Percentiles rank a stretch among this genome's conserved stretches.
phyloP scores from a whole-genome alignment of 371 early-diverging fungal species.

The Mucor racemosus region DNA sequence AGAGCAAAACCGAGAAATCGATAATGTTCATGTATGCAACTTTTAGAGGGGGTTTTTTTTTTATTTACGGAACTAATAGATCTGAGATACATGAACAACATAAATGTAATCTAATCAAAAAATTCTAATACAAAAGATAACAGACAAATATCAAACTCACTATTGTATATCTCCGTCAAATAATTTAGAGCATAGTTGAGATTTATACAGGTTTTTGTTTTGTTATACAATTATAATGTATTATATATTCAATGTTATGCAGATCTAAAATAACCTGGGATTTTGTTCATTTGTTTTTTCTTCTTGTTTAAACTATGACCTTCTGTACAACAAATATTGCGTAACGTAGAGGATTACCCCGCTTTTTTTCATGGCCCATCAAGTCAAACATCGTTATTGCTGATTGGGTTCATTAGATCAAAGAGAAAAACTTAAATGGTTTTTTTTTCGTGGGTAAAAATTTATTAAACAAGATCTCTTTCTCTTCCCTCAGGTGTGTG shows the following conservation, averaged over 20 bases:
- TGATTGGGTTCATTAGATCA: conserved; percentile 9
- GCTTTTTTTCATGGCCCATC: conserved; percentile 29
- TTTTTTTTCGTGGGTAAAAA: conserved; percentile 10
- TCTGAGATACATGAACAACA: not conserved
- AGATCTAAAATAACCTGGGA: not conserved
- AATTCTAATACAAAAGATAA: not conserved
- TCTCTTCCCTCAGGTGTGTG: not conserved
- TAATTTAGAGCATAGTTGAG: not conserved
- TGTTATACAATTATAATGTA: no score
- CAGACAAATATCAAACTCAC: no score
- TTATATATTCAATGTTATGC: not conserved
- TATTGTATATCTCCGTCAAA: not conserved
- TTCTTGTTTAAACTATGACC: conserved; percentile 2
- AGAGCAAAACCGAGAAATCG: not conserved
- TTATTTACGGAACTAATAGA: not conserved
- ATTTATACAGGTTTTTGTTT: not conserved
- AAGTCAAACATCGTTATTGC: not conserved
- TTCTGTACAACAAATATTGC: conserved; percentile 14
- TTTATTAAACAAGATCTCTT: not conserved
- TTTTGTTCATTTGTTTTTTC: not conserved
- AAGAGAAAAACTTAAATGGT: conserved; percentile 13
- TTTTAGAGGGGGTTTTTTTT: not conserved
- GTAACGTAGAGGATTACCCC: conserved; percentile 15
- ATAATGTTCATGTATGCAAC: not conserved
- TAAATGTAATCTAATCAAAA: not conserved